Base-by-base conservation (phyloP, 2,329 filamentous ascomycete genomes). In the Colletotrichum sublineola region DNA sequence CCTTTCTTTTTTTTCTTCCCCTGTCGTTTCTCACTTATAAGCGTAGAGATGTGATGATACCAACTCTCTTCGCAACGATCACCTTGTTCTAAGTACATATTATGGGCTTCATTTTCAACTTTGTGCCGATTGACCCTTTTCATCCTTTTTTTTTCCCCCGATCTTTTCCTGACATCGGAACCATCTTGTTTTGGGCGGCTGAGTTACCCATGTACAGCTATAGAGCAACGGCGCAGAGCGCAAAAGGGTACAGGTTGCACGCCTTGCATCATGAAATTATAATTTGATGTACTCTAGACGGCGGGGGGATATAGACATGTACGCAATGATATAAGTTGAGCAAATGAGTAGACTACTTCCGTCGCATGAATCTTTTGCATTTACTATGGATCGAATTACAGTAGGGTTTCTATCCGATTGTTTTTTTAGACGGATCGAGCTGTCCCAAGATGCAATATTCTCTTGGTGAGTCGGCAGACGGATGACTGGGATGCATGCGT, bases 271-370 rank as follows among this genome's bases (percentile, higher is more conserved):
- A 81, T 75, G 76, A 79, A 76, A 77, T 79, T 82, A 78, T 82
- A 81, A 82, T 82, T 74, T 79, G 77, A 82, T 81, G 80, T 82
- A 82, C 78, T 81, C 78, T 82, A 83, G 81, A 83, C 77, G 80
- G 81, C 80, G 80, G 29, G 81, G 81, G 75, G 77, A 77, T 76
- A 82, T 81, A 83, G 81, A 82, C 77, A 81, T 78, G 80, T 80
- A 82, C 77, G 81, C 81, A 81, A 79, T 75, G 65, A 74, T 65
- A 73, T 29, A 29, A 40, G 42, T 14, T 58, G 36, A 58, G 38
- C n/a, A 42, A 58, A 9, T 2, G 20, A 15, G 20, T n/a, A 2
- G 3, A 15, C 6, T 9, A 5, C 14, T 14, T 29, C n/a, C 14
- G 24, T 29, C n/a, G 4, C 2, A n/a, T 24, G 20, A 24, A 24